phyloP scores from a whole-genome alignment of 495 filamentous ascomycete species.

The Penicillium fimorum region DNA sequence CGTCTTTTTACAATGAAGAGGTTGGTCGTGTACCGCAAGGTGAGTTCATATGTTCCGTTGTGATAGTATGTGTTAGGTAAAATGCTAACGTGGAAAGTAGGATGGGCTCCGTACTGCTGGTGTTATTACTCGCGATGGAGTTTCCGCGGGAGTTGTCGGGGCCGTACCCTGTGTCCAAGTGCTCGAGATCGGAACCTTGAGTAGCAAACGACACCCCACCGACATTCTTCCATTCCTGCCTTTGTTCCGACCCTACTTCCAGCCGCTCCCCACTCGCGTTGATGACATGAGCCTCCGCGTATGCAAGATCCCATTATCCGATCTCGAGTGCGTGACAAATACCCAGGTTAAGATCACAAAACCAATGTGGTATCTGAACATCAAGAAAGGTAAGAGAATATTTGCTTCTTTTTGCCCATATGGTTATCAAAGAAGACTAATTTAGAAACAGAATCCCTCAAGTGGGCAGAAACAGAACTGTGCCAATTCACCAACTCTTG shows the following conservation, averaged over 20 bases:
- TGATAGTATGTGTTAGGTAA: not conserved
- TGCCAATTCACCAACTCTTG: conserved; percentile 63
- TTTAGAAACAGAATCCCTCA: conserved; percentile 33
- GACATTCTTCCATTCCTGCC: conserved; percentile 80
- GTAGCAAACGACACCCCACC: conserved; percentile 64
- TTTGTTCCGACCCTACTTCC: conserved; percentile 58
- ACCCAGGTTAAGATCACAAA: conserved; percentile 62
- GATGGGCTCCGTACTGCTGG: conserved; percentile 77
- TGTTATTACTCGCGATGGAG: conserved; percentile 73
- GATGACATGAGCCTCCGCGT: conserved; percentile 64
- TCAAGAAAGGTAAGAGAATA: conserved; percentile 42
- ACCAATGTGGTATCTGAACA: conserved; percentile 44
- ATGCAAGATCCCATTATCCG: conserved; percentile 62
- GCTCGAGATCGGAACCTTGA: conserved; percentile 65
- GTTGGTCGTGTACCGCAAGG: conserved; percentile 70
- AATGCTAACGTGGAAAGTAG: conserved; percentile 36
- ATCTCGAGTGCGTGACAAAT: conserved; percentile 79
- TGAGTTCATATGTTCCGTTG: conserved; percentile 21
- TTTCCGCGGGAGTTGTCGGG: conserved; percentile 54
- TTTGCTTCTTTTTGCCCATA: not conserved
- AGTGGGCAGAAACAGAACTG: conserved; percentile 60
- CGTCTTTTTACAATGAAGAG: conserved; percentile 71
- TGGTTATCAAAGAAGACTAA: conserved; percentile 12
- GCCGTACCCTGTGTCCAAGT: conserved; percentile 67
- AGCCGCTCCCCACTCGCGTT: conserved; percentile 51